Base-by-base conservation (phyloP, 768 basidiomycete species). In the Coprinopsis sp. region DNA sequence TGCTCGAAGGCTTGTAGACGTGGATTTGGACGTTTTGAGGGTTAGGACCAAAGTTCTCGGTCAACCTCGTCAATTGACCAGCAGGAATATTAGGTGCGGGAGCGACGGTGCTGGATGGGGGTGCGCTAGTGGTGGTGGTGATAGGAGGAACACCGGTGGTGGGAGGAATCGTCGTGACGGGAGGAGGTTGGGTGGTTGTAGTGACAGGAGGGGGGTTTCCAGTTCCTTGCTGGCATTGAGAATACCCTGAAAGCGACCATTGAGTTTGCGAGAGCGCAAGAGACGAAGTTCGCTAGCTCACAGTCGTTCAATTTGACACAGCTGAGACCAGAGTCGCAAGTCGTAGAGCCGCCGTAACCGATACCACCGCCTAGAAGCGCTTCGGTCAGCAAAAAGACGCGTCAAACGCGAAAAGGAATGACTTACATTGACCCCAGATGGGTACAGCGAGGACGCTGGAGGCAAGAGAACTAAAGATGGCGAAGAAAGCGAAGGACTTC, bases 11-110 rank as follows among this genome's bases (percentile, higher is more conserved):
- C 46, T 59, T 61, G 61, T 75, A 74, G 6, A 70, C 55, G 57
- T 58, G 77, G 64, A 77, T 71, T 16, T 60, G 56, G 28, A 79
- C 73, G 55, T 70, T 69, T 46, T 69, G 76, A 6, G 78, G 78
- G 61, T 80, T 80, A 21, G 72, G 25, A 6, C 76, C 76, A 53
- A 75, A 74, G 61, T 72, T 70, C n/a, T n/a, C n/a, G 22, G 23
- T 46, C 12, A 53, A 22, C 24, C 31, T 16, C 8, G 47, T 43
- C n/a, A 49, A 10, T 11, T 29, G 19, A 3, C 47, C 47, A 41
- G 47, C 47, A 12, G 47, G 47, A 21, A 49, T 49, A 18, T 31
- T 18, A 23, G 5, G 8, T 5, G 33, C 33, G 14, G 33, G 33
- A 1, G 44, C 19, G 18, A 22, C 42, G 11, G 46, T 11, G 6